Percentiles rank a stretch among this genome's conserved stretches.
Evolutionary conservation across 441 rosid genomes (phyloP).

Genomic region (Populus tomentosa): DNA sequence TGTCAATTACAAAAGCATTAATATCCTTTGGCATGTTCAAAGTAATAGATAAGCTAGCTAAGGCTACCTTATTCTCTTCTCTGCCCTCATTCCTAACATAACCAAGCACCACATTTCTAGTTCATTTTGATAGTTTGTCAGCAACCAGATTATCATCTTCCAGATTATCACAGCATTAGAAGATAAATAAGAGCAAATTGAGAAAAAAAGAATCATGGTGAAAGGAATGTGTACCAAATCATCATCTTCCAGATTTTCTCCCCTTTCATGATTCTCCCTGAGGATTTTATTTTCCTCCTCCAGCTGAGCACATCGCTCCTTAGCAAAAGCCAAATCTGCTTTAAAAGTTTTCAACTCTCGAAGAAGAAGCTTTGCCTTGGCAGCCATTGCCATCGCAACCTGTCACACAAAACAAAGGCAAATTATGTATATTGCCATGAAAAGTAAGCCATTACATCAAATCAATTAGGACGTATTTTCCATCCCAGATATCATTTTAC

Average conservation of each 20-base stretch:
- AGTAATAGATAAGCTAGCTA: not conserved
- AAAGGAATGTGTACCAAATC: constrained; percentile 53
- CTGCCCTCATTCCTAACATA: too few relatives aligned
- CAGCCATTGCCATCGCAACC: constrained; percentile 99
- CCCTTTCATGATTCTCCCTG: constrained; percentile 58
- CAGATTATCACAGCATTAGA: not conserved
- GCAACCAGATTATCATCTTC: not conserved
- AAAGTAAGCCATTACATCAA: not conserved
- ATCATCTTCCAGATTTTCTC: constrained; percentile 71
- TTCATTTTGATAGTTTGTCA: not conserved
- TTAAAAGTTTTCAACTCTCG: constrained; percentile 91
- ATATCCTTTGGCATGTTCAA: not conserved
- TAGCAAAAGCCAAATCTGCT: constrained; percentile 93
- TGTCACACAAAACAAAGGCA: constrained; percentile 23
- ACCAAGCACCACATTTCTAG: not conserved
- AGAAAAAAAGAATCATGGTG: not conserved
- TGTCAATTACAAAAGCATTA: not conserved
- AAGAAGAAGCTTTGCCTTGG: constrained; percentile 91
- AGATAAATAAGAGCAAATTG: not conserved
- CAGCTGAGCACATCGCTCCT: constrained; percentile 76
- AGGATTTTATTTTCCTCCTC: constrained; percentile 92
- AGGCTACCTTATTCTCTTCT: not conserved
- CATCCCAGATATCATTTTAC: not conserved
- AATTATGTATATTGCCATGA: not conserved
- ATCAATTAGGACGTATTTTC: not conserved